phyloP scores from a whole-genome alignment of 2,329 filamentous ascomycete genomes.

The Fusarium musae region DNA sequence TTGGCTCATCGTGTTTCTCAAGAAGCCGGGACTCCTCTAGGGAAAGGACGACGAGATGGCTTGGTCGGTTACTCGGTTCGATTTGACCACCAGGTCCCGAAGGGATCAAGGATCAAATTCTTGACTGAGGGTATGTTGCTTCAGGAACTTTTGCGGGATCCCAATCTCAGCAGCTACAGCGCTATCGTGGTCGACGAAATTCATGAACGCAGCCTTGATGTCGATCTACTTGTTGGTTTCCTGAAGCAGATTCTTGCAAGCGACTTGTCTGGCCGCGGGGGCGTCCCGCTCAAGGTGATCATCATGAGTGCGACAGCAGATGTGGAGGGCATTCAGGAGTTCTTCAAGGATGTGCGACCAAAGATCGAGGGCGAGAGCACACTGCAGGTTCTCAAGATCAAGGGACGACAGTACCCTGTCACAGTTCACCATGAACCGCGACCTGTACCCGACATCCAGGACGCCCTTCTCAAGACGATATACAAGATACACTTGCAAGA shows the following conservation, averaged over 20 bases:
- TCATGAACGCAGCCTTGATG: constrained; percentile 94
- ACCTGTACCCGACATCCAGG: constrained; percentile 83
- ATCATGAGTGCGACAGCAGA: constrained; percentile 98
- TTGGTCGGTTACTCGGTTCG: constrained; percentile 92
- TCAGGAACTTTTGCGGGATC: constrained; percentile 91
- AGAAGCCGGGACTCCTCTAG: constrained; percentile 71
- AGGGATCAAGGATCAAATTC: constrained; percentile 88
- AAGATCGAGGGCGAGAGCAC: constrained; percentile 25
- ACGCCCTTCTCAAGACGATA: constrained; percentile 82
- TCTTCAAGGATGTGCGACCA: constrained; percentile 66
- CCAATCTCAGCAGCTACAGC: constrained; percentile 84
- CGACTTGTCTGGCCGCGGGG: constrained; percentile 72
- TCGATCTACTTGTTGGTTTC: constrained; percentile 91
- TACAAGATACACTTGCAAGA: constrained; percentile 89
- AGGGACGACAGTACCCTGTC: constrained; percentile 89
- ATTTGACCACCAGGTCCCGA: constrained; percentile 89
- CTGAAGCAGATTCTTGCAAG: constrained; percentile 78
- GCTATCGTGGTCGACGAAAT: constrained; percentile 95
- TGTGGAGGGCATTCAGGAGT: constrained; percentile 78
- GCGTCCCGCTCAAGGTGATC: constrained; percentile 83
- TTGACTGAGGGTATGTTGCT: constrained; percentile 96
- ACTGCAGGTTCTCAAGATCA: constrained; percentile 70
- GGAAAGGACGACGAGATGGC: constrained; percentile 54
- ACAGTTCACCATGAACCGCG: constrained; percentile 78
- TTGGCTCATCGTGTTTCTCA: constrained; percentile 87